These are phyloP conservation scores for Nissolia schottii DNA, from an alignment of 306 rosid species.

Conservation along the genomic window DNA sequence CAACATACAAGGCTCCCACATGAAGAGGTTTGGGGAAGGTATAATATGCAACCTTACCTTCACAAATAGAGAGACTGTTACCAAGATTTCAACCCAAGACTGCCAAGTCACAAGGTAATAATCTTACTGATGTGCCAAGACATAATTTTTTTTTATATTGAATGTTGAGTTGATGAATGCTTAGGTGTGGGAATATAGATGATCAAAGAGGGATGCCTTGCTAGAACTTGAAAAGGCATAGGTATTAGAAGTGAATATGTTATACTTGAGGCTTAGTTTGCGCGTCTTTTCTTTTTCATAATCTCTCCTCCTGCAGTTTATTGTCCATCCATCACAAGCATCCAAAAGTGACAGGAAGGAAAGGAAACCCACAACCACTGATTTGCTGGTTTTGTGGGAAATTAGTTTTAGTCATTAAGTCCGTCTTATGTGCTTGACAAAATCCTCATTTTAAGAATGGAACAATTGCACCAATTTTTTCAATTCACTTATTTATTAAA, in stretches of 20 bases:
- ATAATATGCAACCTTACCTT: too few species aligned
- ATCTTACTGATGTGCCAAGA: too few species aligned
- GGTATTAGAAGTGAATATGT: neutral
- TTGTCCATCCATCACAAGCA: neutral
- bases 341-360: neutral
- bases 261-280: neutral
- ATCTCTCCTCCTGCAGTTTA: neutral
- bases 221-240: conserved; percentile 5
- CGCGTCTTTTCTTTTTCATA: neutral
- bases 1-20: too few species aligned
- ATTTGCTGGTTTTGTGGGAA: neutral
- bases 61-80: too few species aligned
- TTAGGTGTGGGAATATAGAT: neutral
- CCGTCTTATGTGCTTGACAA: neutral
- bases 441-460: neutral
- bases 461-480: neutral
- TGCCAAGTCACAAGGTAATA: too few species aligned
- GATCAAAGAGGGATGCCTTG: neutral
- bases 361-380: neutral
- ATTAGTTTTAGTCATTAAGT: neutral
- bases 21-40: too few species aligned
- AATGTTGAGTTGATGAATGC: neutral
- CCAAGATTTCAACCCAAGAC: too few species aligned
- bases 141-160: too few species aligned
- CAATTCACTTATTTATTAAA: neutral